Percentiles rank a stretch among this genome's conserved stretches.
Conservation (phyloP, 805 yeast species). For the Candida multigemmis region DNA sequence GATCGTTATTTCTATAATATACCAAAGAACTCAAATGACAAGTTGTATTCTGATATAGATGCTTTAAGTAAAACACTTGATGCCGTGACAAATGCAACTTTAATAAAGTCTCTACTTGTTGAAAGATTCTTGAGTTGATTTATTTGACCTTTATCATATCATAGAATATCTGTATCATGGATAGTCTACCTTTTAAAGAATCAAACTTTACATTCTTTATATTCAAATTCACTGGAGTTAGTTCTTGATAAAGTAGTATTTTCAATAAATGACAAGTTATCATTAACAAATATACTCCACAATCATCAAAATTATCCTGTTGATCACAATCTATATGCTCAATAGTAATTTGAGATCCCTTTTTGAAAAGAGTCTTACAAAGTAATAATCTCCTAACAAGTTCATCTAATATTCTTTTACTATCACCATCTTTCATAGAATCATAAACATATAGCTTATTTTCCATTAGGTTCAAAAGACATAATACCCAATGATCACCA, state of each 20-base stretch:
- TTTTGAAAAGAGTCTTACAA: slow-evolving; percentile 13
- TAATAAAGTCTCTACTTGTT: slow-evolving; percentile 5
- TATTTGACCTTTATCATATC: too few relatives aligned
- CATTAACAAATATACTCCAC: slow-evolving; percentile 44
- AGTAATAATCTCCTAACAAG: slow-evolving; percentile 12
- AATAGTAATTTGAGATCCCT: slow-evolving; percentile 5
- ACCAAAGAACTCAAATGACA: slow-evolving; percentile 1
- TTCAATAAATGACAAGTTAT: slow-evolving; percentile 23
- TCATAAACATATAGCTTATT: slow-evolving; percentile 48
- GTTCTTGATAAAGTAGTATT: slow-evolving; percentile 12
- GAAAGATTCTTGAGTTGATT: slow-evolving; percentile 6
- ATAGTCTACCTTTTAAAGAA: slow-evolving; percentile 40
- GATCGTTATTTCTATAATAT: slow-evolving; percentile 5
- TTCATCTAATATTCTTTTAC: slow-evolving; percentile 16
- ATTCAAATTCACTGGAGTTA: slow-evolving; percentile 23
- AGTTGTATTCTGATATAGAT: background rate
- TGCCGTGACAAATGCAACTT: slow-evolving; percentile 1
- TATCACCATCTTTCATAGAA: slow-evolving; percentile 33
- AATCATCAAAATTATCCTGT: slow-evolving; percentile 58
- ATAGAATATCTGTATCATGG: too few relatives aligned
- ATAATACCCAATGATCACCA: slow-evolving; percentile 73
- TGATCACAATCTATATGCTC: slow-evolving; percentile 38
- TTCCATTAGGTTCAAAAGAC: slow-evolving; percentile 42
- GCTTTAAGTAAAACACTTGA: slow-evolving; percentile 2
- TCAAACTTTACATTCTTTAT: slow-evolving; percentile 33